phyloP scores from a whole-genome alignment of 2,329 filamentous ascomycete species.

The Pyrenophora graminea region DNA sequence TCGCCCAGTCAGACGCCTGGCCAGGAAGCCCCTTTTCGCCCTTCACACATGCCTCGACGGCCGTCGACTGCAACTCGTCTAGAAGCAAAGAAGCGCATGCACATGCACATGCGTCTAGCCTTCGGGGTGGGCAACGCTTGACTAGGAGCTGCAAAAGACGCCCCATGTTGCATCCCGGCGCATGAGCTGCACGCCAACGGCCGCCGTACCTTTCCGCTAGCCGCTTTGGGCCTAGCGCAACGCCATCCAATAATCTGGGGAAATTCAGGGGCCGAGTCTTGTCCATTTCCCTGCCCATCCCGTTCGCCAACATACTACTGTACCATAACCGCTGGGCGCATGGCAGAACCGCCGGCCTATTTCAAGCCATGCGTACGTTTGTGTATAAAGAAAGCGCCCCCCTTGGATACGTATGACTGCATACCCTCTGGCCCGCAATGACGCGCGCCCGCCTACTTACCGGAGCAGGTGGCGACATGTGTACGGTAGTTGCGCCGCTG shows the following conservation, averaged over 20 bases:
- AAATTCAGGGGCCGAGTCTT: constrained; percentile 40
- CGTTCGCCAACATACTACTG: too few species aligned
- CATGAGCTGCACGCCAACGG: constrained; percentile 29
- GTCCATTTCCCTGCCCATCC: neutral
- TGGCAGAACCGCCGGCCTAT: neutral
- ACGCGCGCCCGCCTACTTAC: neutral
- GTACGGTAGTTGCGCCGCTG: neutral
- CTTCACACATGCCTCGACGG: constrained; percentile 9
- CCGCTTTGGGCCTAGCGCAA: constrained; percentile 18
- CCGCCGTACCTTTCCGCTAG: constrained; percentile 23
- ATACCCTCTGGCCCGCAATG: neutral
- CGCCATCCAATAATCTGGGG: constrained; percentile 42
- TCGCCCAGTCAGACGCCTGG: constrained; percentile 17
- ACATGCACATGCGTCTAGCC: constrained; percentile 19
- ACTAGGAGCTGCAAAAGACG: neutral
- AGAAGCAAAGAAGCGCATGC: constrained; percentile 1
- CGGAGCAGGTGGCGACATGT: constrained; percentile 1
- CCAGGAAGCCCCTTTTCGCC: constrained; percentile 26
- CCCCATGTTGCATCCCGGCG: constrained; percentile 21
- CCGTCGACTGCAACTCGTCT: constrained; percentile 1
- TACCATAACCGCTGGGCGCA: neutral
- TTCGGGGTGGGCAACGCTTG: constrained; percentile 12
- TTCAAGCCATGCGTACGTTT: neutral
- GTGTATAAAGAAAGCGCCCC: neutral
- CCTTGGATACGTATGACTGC: too few species aligned